phyloP scores from a whole-genome alignment of 352 stramenopile genomes.

The Globisporangium irregulare region DNA sequence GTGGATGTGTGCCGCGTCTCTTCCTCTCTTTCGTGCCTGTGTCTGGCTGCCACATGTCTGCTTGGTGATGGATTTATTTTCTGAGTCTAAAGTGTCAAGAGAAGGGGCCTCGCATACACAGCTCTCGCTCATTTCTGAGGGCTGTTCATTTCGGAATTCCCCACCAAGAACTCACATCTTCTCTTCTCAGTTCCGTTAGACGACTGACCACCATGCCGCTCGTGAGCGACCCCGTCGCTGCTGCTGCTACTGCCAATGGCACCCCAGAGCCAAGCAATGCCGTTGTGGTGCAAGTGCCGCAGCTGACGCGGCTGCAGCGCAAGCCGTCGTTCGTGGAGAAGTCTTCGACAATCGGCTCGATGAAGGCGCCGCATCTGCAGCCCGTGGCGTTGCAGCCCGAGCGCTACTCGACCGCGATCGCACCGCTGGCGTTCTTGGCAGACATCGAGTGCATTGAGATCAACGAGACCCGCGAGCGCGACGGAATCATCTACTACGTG shows the following conservation, averaged over 20 bases:
- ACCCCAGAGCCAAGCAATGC: not conserved
- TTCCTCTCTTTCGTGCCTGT: not conserved
- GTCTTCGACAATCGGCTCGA: not conserved
- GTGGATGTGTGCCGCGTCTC: not conserved
- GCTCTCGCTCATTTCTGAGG: not conserved
- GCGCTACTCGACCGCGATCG: not conserved
- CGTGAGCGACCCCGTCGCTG: not conserved
- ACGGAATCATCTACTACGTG: conserved; percentile 17
- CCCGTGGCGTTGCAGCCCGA: conserved; percentile 2
- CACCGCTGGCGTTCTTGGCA: conserved; percentile 6
- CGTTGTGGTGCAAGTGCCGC: not conserved
- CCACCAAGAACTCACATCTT: not conserved
- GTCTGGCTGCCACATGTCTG: not conserved
- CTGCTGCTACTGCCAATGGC: not conserved
- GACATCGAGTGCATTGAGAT: conserved; percentile 16
- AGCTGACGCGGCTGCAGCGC: conserved; percentile 4
- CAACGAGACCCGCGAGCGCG: conserved; percentile 8
- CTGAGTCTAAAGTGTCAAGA: not conserved
- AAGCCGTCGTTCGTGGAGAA: conserved; percentile 11
- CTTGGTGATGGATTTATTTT: conserved; percentile 1
- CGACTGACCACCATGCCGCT: not conserved
- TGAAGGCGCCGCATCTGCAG: conserved; percentile 4
- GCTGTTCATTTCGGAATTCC: not conserved
- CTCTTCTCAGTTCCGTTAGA: not conserved
- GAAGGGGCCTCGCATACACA: not conserved